phyloP scores from a whole-genome alignment of 768 basidiomycete species.

The Wakefieldia striispora region DNA sequence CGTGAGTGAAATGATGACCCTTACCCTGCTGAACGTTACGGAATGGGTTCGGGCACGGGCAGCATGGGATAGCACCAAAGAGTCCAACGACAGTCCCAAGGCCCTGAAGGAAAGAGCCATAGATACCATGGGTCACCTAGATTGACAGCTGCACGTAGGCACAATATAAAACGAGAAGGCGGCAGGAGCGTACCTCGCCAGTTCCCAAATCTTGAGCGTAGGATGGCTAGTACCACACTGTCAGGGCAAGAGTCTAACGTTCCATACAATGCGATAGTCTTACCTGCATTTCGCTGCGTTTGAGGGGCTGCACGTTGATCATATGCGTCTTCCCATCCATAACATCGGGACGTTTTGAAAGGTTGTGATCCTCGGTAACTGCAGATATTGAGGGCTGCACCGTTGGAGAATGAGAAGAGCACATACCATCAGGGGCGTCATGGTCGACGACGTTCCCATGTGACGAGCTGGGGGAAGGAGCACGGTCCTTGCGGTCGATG shows the following conservation, averaged over 20 bases:
- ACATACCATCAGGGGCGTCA: conserved; percentile 59
- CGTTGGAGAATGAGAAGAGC: background rate
- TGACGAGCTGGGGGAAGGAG: conserved; percentile 39
- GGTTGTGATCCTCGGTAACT: conserved; percentile 64
- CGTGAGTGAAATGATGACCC: conserved; percentile 9
- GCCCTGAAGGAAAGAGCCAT: conserved; percentile 75
- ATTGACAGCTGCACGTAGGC: background rate
- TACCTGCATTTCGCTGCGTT: conserved; percentile 85
- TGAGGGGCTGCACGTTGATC: conserved; percentile 83
- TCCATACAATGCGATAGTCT: conserved; percentile 8
- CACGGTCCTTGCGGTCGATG: conserved; percentile 53
- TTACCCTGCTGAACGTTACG: conserved; percentile 79
- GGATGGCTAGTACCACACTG: conserved; percentile 56
- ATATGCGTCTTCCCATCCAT: conserved; percentile 38
- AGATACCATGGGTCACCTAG: conserved; percentile 78
- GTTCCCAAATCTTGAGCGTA: conserved; percentile 89
- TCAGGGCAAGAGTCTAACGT: conserved; percentile 4
- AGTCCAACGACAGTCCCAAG: conserved; percentile 69
- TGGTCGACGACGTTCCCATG: conserved; percentile 73
- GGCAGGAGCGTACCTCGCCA: conserved; percentile 40
- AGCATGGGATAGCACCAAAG: conserved; percentile 77
- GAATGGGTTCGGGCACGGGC: conserved; percentile 84
- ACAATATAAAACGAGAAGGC: background rate
- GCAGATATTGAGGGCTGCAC: conserved; percentile 13
- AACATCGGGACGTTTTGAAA: conserved; percentile 32